Base-by-base conservation (phyloP, 2,329 filamentous ascomycete species). In the Aspergillus pseudoterreus region DNA sequence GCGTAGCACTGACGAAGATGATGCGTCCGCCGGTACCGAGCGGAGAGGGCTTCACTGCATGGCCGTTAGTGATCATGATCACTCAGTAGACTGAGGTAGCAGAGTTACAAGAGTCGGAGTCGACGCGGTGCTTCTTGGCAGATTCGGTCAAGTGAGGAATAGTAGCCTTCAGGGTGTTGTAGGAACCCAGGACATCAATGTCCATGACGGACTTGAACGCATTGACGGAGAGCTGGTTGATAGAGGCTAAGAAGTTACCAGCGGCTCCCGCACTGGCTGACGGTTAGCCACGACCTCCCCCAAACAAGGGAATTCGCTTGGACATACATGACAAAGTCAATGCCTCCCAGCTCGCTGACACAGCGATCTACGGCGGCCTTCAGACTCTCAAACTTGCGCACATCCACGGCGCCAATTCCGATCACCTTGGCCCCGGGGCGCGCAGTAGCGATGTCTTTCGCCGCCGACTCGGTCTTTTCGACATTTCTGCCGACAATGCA, bases 181-280 rank as follows among this genome's bases (percentile, higher is more conserved):
- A 99, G 14, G 89, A 95, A 30, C 94, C 94, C 33, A 97, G 72
- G 2, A 96, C 87, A 68, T 97, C 94, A 65, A 99, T 99, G 55
- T 97, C 94, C 63, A 97, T 92, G 58, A 99, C 94, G 0, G 89
- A 80, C 71, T 92, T 95, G 83, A 99, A 95, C 3, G 90, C 94
- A 67, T 97, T 97, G 52, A 88, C 75, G 38, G 84, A 90, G 45
- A 97, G 82, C 56, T 86, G 86, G 38, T 86, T 82, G 54, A 97
- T 86, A 4, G 92, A 88, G 0, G 90, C 87, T 19, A 99, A 80
- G 71, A 97, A 99, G 72, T 99, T 99, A 53, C 94, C 94, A 15
- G 94, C 94, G 12, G 94, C 94, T 46, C 94, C 94, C 17, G 92
- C 92, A 68, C 88, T 94, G 63, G 63, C 49, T 45, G 22, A 44